Percentiles rank a stretch among this genome's conserved stretches.
Evolutionary conservation across 2,329 filamentous ascomycete species (phyloP).

Genomic region (Colletotrichum chrysophilum): DNA sequence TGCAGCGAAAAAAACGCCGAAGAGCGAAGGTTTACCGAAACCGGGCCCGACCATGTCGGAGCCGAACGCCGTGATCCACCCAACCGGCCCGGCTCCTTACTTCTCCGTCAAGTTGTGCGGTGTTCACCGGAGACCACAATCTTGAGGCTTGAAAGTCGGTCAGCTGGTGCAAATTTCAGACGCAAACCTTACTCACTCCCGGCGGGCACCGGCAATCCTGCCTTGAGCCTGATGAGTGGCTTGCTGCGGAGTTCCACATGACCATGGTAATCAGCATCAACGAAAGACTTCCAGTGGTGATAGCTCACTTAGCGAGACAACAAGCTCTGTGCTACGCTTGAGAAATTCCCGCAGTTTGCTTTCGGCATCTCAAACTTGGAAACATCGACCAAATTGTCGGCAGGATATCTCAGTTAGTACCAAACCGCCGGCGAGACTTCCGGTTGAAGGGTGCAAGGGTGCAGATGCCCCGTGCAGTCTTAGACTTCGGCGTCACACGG

Average conservation of each 20-base stretch:
- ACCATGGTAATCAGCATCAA: neutral
- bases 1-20: neutral
- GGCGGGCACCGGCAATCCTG: neutral
- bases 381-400: rapidly evolving
- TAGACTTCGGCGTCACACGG: neutral
- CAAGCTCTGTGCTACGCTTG: neutral
- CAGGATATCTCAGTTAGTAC: neutral
- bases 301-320: neutral
- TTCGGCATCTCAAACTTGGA: neutral
- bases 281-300: neutral
- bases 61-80: neutral
- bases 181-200: neutral
- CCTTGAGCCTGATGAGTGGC: neutral
- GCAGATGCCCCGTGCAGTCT: neutral
- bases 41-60: neutral
- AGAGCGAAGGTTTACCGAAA: neutral
- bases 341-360: neutral
- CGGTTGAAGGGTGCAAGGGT: neutral
- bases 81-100: neutral
- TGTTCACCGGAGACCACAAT: neutral
- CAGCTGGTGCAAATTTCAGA: too few species aligned
- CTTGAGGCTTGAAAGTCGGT: neutral
- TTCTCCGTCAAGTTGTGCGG: neutral
- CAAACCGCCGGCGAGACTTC: neutral
- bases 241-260: neutral